Evolutionary conservation across 2,329 filamentous ascomycete species (phyloP), one percentile per base, ranked within the genome.

Genomic region (Chaetomiaceae sp.): DNA sequence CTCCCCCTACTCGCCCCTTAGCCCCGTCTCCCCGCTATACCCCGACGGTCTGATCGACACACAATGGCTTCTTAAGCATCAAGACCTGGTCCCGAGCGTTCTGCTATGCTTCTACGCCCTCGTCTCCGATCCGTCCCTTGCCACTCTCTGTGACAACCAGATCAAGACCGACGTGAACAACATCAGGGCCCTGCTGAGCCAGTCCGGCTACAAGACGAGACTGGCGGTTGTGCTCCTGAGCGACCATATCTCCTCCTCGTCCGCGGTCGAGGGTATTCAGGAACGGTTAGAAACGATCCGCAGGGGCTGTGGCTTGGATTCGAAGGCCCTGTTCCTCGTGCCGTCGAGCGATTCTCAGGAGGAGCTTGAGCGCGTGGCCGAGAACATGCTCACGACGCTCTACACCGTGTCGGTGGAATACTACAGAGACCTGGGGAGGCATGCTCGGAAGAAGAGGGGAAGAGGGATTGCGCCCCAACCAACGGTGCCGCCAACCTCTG

Each of bases 351-450:
- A 85, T 7, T 87, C 89, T 4, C 73, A 79, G 3, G 78, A 81
- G 1, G 90, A 95, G 65, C 72, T 95, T 20, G 80, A 83, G 56
- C 82, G 84, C 7, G 90, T 92, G 59, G 83, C 87, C 0, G 83
- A 86, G 51, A 87, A 81, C 47, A 81, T 95, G 37, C 75, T 96
- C 43, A 75, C 82, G 2, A 80, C 85, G 1, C 69, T 96, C 40
- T 90, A 92, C 55, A 82, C 85, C 1, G 76, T 84, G 19, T 84
- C 89, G 19, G 75, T 92, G 42, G 94, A 99, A 63, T 96, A 96
- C 70, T 97, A 97, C 68, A 81, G 91, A 42, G 92, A 99, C 63
- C 78, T 97, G 12, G 91, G 90, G n/a, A 91, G 95, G 55, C 92
- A 96, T 74, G 80, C 88, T 9, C 83, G 91, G 61, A 87, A 94